Percentiles rank a stretch among this genome's conserved stretches.
These are phyloP conservation scores for Gyrodon lividus DNA, from an alignment of 768 basidiomycete genomes.

Conservation along the genomic window DNA sequence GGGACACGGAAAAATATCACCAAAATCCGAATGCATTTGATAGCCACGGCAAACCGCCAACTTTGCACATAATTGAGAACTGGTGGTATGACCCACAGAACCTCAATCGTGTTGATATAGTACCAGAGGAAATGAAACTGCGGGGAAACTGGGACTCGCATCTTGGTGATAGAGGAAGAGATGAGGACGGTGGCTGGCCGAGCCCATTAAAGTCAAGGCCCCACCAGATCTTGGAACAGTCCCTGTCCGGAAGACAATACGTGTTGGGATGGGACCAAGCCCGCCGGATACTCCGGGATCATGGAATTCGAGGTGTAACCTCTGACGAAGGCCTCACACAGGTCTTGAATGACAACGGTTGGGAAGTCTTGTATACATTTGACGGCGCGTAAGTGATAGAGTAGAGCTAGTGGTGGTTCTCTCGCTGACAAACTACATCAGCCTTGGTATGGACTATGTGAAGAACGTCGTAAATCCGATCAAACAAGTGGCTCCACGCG, in stretches of 20 bases:
- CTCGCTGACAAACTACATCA: slow-evolving; percentile 18
- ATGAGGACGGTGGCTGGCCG: slow-evolving; percentile 24
- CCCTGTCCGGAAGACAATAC: slow-evolving; percentile 18
- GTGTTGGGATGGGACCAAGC: slow-evolving; percentile 23
- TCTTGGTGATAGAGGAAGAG: slow-evolving; percentile 13
- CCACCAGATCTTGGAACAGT: slow-evolving; percentile 20
- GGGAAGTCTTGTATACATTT: slow-evolving; percentile 38
- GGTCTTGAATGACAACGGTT: slow-evolving; percentile 34
- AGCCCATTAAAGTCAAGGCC: slow-evolving; percentile 15
- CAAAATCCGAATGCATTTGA: slow-evolving; percentile 28
- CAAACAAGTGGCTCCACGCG: slow-evolving; percentile 35
- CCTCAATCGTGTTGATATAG: slow-evolving; percentile 38
- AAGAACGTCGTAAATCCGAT: slow-evolving; percentile 42
- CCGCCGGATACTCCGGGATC: slow-evolving; percentile 15
- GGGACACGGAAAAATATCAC: slow-evolving; percentile 37
- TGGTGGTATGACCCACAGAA: slow-evolving; percentile 38
- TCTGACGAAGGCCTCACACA: slow-evolving; percentile 32
- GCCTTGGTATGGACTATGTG: slow-evolving; percentile 43
- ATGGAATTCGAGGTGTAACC: slow-evolving; percentile 12
- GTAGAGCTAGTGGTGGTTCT: background rate
- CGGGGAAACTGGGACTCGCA: slow-evolving; percentile 32
- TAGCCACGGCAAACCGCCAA: slow-evolving; percentile 19
- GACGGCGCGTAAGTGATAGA: slow-evolving; percentile 36
- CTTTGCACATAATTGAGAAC: slow-evolving; percentile 38
- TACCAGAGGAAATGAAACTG: slow-evolving; percentile 31